Evolutionary conservation across 2,329 filamentous ascomycete species (phyloP).

Genomic region (Elsinoe arachidis): DNA sequence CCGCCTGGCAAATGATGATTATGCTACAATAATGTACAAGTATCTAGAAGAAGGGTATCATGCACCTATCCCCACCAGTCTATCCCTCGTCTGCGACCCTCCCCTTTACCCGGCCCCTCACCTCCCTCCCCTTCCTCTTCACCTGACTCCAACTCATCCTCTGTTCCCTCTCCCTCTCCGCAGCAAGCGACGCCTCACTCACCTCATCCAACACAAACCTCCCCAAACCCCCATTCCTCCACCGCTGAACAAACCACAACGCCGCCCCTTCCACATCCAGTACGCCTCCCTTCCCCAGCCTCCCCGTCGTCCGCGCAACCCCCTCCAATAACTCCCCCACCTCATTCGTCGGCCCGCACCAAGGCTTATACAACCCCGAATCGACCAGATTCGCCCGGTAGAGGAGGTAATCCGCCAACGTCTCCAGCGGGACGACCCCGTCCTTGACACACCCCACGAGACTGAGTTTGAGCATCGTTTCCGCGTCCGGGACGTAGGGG

Average conservation of each 20-base stretch:
- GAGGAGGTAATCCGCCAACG: conserved; percentile 82
- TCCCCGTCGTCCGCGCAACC: conserved; percentile 66
- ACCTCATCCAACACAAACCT: conserved; percentile 73
- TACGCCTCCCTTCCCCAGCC: conserved; percentile 62
- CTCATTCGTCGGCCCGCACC: conserved; percentile 71
- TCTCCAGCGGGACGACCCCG: conserved; percentile 66
- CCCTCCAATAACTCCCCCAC: conserved; percentile 61
- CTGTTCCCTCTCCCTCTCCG: conserved; percentile 41
- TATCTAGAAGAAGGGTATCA: neutral
- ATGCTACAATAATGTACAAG: neutral
- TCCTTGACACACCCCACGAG: conserved; percentile 87
- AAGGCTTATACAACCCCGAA: conserved; percentile 54
- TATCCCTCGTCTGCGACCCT: conserved; percentile 11
- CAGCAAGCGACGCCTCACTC: conserved; percentile 47
- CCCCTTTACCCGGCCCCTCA: conserved; percentile 17
- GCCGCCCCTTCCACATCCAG: conserved; percentile 66
- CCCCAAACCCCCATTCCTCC: conserved; percentile 69
- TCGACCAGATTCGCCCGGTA: conserved; percentile 68
- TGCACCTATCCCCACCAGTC: neutral
- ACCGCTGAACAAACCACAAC: conserved; percentile 71
- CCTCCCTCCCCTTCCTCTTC: conserved; percentile 56
- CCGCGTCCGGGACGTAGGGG: conserved; percentile 75
- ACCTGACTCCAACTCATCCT: conserved; percentile 59
- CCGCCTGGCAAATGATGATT: conserved; percentile 6
- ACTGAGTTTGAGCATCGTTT: conserved; percentile 91